Conservation (phyloP, 371 early-diverging fungal genomes). For the Mucor piriformis region DNA sequence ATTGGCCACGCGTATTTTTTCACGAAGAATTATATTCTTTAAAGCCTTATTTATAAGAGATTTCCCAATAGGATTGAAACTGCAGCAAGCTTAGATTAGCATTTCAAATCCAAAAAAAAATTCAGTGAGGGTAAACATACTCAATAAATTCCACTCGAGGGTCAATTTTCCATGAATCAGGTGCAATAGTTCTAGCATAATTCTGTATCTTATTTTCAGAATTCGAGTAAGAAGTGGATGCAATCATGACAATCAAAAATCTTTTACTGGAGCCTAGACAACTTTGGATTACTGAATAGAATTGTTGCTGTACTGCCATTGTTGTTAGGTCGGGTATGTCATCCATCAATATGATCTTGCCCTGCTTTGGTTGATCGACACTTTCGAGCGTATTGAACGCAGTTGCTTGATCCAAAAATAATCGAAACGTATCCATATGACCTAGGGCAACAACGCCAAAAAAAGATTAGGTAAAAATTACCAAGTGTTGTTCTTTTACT, state of each 20-base stretch:
- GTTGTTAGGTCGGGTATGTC: slow-evolving; percentile 46
- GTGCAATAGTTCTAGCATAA: slow-evolving; percentile 8
- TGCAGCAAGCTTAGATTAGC: too few species aligned
- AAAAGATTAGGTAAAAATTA: too few species aligned
- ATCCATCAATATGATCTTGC: slow-evolving; percentile 44
- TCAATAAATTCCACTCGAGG: slow-evolving; percentile 3
- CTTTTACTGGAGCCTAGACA: background rate
- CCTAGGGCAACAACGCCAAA: too few species aligned
- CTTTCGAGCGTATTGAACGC: slow-evolving; percentile 2
- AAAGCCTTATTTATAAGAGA: slow-evolving; percentile 19
- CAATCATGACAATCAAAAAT: slow-evolving; percentile 31
- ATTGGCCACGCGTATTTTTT: slow-evolving; percentile 3
- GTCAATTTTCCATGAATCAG: slow-evolving; percentile 9
- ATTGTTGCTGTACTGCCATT: slow-evolving; percentile 14
- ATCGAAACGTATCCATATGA: background rate
- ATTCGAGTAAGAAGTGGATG: slow-evolving; percentile 23
- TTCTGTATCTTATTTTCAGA: background rate
- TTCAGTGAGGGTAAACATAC: slow-evolving; percentile 1
- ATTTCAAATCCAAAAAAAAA: background rate
- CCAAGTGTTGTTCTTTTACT: too few species aligned
- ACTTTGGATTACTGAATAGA: slow-evolving; percentile 22
- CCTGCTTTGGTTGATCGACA: slow-evolving; percentile 1
- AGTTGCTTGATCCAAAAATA: background rate
- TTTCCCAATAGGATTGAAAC: slow-evolving; percentile 18
- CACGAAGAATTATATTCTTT: slow-evolving; percentile 8